phyloP scores from a whole-genome alignment of 805 yeast genomes.

The Nakazawaea sp. region DNA sequence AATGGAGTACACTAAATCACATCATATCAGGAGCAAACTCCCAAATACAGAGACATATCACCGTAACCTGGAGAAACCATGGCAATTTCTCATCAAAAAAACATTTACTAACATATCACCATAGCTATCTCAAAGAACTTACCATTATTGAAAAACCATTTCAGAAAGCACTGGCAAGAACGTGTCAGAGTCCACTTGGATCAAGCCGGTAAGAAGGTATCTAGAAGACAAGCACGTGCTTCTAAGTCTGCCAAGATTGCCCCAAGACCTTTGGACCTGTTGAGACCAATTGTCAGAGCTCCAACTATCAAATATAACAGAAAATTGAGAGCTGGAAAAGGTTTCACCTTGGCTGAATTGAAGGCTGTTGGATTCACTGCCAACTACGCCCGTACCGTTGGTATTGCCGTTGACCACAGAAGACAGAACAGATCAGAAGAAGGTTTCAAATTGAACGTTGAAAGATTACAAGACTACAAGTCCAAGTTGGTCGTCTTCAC shows the following conservation, averaged over 20 bases:
- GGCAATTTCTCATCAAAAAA: background rate
- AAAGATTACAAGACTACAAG: slow-evolving; percentile 94
- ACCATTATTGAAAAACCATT: slow-evolving; percentile 99
- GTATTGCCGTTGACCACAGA: slow-evolving; percentile 99
- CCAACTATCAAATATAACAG: slow-evolving; percentile 99
- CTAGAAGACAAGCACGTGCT: slow-evolving; percentile 94
- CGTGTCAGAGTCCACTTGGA: slow-evolving; percentile 99
- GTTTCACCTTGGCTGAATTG: slow-evolving; percentile 96
- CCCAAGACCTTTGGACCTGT: slow-evolving; percentile 94
- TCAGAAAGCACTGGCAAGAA: slow-evolving; percentile 99
- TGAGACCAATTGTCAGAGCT: slow-evolving; percentile 98
- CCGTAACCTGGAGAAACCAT: too few species aligned
- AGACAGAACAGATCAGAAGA: slow-evolving; percentile 97
- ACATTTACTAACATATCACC: background rate
- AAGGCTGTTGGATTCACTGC: slow-evolving; percentile 94
- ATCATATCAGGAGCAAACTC: too few species aligned
- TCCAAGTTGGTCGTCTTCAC: slow-evolving; percentile 94
- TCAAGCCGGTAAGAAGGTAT: slow-evolving; percentile 99
- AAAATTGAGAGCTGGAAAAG: slow-evolving; percentile 99
- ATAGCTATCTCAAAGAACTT: slow-evolving; percentile 97
- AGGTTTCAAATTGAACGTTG: slow-evolving; percentile 90
- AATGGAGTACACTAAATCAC: too few species aligned
- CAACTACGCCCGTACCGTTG: slow-evolving; percentile 96
- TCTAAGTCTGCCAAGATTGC: slow-evolving; percentile 91
- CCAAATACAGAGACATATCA: too few species aligned